phyloP scores from a whole-genome alignment of 176 grass and related monocot genomes.

The Juncus effusus region DNA sequence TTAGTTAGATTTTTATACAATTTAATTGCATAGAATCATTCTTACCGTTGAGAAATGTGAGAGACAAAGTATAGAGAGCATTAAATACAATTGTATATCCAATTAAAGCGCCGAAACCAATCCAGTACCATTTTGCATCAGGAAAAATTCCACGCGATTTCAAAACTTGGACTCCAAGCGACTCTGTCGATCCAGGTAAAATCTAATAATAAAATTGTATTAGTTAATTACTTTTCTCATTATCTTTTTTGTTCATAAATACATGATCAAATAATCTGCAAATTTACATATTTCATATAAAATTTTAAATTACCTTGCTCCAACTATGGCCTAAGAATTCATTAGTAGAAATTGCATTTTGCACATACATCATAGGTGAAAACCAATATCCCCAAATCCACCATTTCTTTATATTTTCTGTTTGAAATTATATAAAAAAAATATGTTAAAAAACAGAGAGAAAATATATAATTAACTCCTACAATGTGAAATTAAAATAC shows the following conservation, averaged over 20 bases:
- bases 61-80: constrained; percentile 54
- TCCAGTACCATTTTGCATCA: constrained; percentile 82
- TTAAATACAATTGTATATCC: constrained; percentile 79
- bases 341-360: constrained; percentile 36
- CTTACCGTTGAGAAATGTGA: constrained; percentile 69
- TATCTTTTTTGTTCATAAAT: background rate
- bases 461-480: background rate
- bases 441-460: background rate
- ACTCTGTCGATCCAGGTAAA: background rate
- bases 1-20: no score
- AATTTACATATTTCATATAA: background rate
- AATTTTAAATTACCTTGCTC: constrained; percentile 22
- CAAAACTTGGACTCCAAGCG: constrained; percentile 42
- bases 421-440: constrained; percentile 7
- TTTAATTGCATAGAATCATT: background rate
- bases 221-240: background rate
- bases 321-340: constrained; percentile 34
- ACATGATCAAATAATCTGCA: background rate
- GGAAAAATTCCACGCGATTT: constrained; percentile 59
- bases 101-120: constrained; percentile 54
- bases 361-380: constrained; percentile 37
- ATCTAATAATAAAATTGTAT: background rate
- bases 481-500: constrained; percentile 17
- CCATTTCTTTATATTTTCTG: constrained; percentile 44
- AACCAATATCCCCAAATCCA: constrained; percentile 46